Conservation (phyloP, 2,329 filamentous ascomycete genomes). For the Arthrinium phaeospermum region DNA sequence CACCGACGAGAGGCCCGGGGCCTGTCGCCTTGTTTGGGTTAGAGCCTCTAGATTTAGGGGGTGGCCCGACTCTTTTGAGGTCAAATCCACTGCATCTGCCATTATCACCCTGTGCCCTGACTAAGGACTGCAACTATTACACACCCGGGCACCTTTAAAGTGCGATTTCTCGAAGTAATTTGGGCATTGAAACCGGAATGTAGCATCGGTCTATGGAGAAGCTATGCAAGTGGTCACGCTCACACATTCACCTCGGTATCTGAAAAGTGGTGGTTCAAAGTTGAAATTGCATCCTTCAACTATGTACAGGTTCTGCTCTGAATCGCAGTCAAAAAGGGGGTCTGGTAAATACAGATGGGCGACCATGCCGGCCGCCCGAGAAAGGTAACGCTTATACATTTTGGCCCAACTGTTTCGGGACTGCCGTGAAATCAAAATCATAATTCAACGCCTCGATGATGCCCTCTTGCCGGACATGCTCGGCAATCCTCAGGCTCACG, state of each 20-base stretch:
- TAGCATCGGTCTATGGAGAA: not conserved
- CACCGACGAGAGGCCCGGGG: not conserved
- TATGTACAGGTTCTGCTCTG: not conserved
- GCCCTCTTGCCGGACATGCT: constrained; percentile 10
- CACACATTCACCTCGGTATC: not conserved
- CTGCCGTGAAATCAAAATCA: constrained; percentile 5
- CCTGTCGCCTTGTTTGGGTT: not conserved
- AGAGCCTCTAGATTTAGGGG: not conserved
- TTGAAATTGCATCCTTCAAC: not conserved
- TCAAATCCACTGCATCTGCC: not conserved
- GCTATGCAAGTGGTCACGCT: not conserved
- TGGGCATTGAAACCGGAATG: not conserved
- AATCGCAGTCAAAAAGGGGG: not conserved
- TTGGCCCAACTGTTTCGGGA: not conserved
- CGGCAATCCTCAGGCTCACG: not conserved
- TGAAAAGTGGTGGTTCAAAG: not conserved
- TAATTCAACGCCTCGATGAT: constrained; percentile 14
- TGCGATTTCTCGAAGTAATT: not conserved
- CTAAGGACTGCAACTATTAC: not conserved
- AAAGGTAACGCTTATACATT: not conserved
- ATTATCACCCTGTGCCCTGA: not conserved
- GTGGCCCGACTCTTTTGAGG: not conserved
- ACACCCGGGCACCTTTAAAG: not conserved
- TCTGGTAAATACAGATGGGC: not conserved
- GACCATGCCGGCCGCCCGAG: not conserved